Evolutionary conservation across 192 early-diverging fungal species (phyloP).

Genomic region (Coemansia sp.): DNA sequence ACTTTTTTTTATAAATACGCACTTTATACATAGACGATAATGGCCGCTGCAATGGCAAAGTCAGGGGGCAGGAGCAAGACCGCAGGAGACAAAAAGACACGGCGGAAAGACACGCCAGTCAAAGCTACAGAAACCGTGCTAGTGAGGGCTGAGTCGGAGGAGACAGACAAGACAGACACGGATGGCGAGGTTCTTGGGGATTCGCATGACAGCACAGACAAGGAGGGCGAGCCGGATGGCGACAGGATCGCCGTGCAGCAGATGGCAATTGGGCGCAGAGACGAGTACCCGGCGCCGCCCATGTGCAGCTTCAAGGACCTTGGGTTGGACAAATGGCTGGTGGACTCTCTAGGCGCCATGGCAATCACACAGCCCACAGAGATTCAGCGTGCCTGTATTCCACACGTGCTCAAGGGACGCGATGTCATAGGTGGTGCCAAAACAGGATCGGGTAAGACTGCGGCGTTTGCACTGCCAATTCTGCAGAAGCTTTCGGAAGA

Average conservation of each 20-base stretch:
- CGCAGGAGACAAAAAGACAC: too few species aligned
- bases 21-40: too few species aligned
- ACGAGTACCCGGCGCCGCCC: constrained; percentile 19
- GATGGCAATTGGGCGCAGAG: constrained; percentile 3
- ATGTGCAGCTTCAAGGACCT: constrained; percentile 64
- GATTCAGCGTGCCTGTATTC: constrained; percentile 89
- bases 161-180: too few species aligned
- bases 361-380: constrained; percentile 85
- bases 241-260: constrained; percentile 32
- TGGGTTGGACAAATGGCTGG: constrained; percentile 79
- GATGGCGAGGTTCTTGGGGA: too few species aligned
- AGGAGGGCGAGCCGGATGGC: constrained; percentile 28
- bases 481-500: constrained; percentile 93
- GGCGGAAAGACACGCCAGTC: too few species aligned
- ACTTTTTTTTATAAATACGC: too few species aligned
- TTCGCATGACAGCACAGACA: constrained; percentile 25
- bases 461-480: constrained; percentile 96
- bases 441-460: constrained; percentile 97
- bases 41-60: too few species aligned
- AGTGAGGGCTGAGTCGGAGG: too few species aligned
- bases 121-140: too few species aligned
- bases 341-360: constrained; percentile 70
- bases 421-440: constrained; percentile 93
- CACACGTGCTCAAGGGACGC: constrained; percentile 64
- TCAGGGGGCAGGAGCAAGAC: too few species aligned